A percentile compares a stretch with the other conserved stretches of the same genome.
Evolutionary conservation across 495 filamentous ascomycete species (phyloP).

Genomic region (Aspergillus steynii): DNA sequence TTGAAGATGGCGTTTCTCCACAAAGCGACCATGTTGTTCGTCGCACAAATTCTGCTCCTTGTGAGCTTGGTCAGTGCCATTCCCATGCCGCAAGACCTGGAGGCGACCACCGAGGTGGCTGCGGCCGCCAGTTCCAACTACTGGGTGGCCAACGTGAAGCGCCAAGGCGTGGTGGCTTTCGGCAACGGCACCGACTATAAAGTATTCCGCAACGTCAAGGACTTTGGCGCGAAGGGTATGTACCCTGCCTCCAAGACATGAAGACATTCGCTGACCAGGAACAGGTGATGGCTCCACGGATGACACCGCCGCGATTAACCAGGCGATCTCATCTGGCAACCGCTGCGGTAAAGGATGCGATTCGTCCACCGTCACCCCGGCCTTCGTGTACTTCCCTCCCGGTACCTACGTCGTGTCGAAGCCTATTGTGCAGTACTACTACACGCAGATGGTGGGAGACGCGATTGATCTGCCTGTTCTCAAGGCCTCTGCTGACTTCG

Average conservation of each 20-base stretch:
- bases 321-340: conserved; percentile 71
- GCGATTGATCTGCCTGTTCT: conserved; percentile 67
- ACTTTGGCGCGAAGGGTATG: conserved; percentile 72
- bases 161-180: conserved; percentile 69
- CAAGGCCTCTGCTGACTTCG: conserved; percentile 70
- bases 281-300: conserved; percentile 75
- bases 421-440: conserved; percentile 73
- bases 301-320: conserved; percentile 88
- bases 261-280: conserved; percentile 18
- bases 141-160: conserved; percentile 75
- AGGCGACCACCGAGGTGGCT: conserved; percentile 16
- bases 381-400: conserved; percentile 77
- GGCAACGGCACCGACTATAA: conserved; percentile 59
- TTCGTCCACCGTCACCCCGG: conserved; percentile 74
- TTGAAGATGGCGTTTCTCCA: conserved; percentile 31
- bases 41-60: conserved; percentile 41
- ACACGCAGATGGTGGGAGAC: conserved; percentile 82
- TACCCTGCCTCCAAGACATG: neutral
- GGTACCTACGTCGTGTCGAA: conserved; percentile 72
- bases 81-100: conserved; percentile 31
- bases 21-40: conserved; percentile 31
- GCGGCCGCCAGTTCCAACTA: conserved; percentile 44
- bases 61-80: conserved; percentile 43
- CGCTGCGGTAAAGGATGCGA: conserved; percentile 80
- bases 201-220: conserved; percentile 85